Base-by-base conservation (phyloP, 768 basidiomycete genomes). In the Lentinula sp. region DNA sequence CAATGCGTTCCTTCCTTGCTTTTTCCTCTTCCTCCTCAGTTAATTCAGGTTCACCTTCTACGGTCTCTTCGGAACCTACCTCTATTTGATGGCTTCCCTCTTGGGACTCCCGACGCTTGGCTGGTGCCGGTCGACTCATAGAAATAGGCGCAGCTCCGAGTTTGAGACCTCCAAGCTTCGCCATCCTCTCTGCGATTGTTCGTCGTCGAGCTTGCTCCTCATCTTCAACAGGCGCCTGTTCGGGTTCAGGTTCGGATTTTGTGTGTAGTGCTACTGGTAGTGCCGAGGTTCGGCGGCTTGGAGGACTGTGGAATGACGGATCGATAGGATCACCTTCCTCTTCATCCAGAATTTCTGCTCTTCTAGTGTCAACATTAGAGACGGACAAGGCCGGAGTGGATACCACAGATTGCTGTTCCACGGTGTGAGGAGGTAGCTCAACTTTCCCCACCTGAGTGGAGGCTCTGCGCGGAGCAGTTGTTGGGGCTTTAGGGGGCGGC, bases 151-250 rank as follows among this genome's bases (percentile, higher is more conserved):
- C 88, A 48, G 81, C 85, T 1, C 92, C 92, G 64, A 95, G 89
- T 63, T 82, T 84, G 69, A 96, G 87, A 3, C 91, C 92, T 15
- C 95, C 93, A 0, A 97, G 78, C 67, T 86, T 92, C 1, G 94
- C 94, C 94, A 97, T 95, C n/a, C 95, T 82, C 61, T 96, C 93
- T 1, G 94, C 93, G 40, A 97, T 91, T 1, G 89, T 89, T 34
- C 79, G 80, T 23, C 86, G 81, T 52, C 87, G 79, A 2, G 72
- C 73, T 23, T 83, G 80, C 60, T 82, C 83, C 1, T 75, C 75
- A 55, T 82, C 79, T 61, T 78, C 77, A 34, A 69, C 69, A 5
- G 63, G 61, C 7, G 62, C 51, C 15, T 32, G 6, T 9, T 67
- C 69, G 7, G 68, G 62, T 57, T 46, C 62, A 65, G 58, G 63